Base-by-base conservation (phyloP, 495 filamentous ascomycete genomes). In the Hypoxylon fragiforme region DNA sequence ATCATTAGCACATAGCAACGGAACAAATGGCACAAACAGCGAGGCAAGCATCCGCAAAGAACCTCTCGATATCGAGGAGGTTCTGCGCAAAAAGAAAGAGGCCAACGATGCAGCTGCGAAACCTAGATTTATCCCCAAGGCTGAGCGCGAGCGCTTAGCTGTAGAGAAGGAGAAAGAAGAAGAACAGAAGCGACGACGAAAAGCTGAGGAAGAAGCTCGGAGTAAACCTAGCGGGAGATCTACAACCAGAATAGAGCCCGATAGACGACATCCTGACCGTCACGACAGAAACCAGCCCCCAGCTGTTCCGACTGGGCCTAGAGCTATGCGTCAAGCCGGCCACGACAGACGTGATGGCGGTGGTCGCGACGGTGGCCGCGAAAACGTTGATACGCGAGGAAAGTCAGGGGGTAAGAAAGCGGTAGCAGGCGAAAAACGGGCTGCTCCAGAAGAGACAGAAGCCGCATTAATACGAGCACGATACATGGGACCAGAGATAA, bases 121-220 rank as follows among this genome's bases (percentile, higher is more conserved):
- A 82, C 95, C 95, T 2, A 92, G 92, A 74, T 98, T 96, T 68
- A 73, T 98, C 8, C 87, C 90, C 2, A 96, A 92, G 77, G 88
- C 88, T 26, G 81, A 97, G 68, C 85, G 94, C 31, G 95, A 97
- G 67, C 84, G 84, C 42, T 67, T 96, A 47, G 91, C 90, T 4
- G 73, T 91, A 6, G 92, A 96, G 65, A 95, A 92, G 70, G 80
- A 88, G 44, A 76, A 81, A 13, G 92, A 95, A 66, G 92, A 96
- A 56, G 88, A 90, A 14, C 89, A 86, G 42, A 62, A 51, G 43
- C 78, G 76, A 41, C 82, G 78, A 45, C 74, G 73, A 19, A 83
- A 80, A 56, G 71, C 77, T n/a, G 75, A 82, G 51, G 74, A 77
- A 28, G 75, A 77, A 54, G 53, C 62, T n/a, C 63, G 63, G 21